Evolutionary conservation across 169 alveolate genomes (phyloP), one percentile per base, ranked within the genome.

Genomic region (Plasmodium chabaudi): DNA sequence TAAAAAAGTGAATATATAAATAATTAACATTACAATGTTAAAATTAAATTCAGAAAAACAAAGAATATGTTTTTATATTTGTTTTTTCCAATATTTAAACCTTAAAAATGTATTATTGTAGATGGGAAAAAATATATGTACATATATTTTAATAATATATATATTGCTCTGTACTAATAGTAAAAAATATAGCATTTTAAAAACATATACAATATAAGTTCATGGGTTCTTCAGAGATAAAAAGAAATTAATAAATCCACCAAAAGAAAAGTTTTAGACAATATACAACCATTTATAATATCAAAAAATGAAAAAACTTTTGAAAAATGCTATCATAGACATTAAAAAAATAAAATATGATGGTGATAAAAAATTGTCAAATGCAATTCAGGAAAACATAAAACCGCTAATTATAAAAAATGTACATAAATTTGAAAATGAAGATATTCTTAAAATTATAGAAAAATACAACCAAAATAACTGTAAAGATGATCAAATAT

Each of bases 371-470:
- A 42, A 72, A 64, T 27, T 21, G 3, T 21, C 71, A 15, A 65
- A 53, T 19, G 34, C 49, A 44, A 56, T 25, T 86, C 63, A 69
- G 42, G 91, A 60, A 44, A 86, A 86, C 39, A 44, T 70, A 86
- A 86, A 39, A 39, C 60, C 91, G 21, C 21, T 86, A 60, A 86
- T 86, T 86, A 68, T 86, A 68, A 86, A 70, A 51, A 86, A 86
- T 70, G 60, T 69, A 27, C 77, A 86, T 63, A 86, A 86, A 49
- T 71, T 86, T 60, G 79, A 86, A 86, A 86, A 71, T 70, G 91
- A 86, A 25, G 91, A 86, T 12, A 44, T 86, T 55, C 59, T 86
- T 70, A 86, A 86, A 86, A 86, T 86, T 17, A 69, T 86, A 17
- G 87, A 86, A 86, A 86, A 86, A 46, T 86, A 86, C 55, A 86